Evolutionary conservation across 495 filamentous ascomycete species (phyloP), one percentile per base, ranked within the genome.

Genomic region (Glarea lozoyensis): DNA sequence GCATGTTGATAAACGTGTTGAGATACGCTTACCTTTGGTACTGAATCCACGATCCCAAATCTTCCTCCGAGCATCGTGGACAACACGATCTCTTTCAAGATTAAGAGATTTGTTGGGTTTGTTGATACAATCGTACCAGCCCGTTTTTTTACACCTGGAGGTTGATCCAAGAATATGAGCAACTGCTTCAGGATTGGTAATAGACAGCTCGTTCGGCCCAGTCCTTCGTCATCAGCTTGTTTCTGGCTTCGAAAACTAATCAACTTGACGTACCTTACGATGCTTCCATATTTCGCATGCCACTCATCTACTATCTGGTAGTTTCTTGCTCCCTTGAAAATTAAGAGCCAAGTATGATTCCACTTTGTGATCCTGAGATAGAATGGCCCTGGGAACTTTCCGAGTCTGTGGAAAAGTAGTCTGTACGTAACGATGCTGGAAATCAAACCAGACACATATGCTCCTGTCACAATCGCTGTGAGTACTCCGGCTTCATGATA

Each of bases 371-470:
- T 45, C 44, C 54, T 45, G 15, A 69, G 65, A 2, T 46, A n/a
- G 16, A 53, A 44, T 1, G 70, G 67, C 0, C 72, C 73, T 1
- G 65, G 66, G 43, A 73, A 73, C 7, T 45, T 42, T 11, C 62
- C 51, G 2, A 75, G 50, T 1, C 56, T 61, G 53, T 73, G 67
- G 40, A 72, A 65, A 45, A 60, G 68, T 7, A 50, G 19, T 7
- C 70, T 62, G 40, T 73, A 74, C 19, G 64, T 29, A 16, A 58
- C 27, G n/a, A 75, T 67, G 51, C 69, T 75, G 10, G 47, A 40
- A 22, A 66, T 57, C 0, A 76, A 48, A 9, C 54, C 48, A n/a
- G 38, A 32, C 5, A 61, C 30, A 34, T 66, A 68, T 7, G 49
- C 55, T 13, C 18, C 21, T 12, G 24, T 39, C 10, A 40, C 33